These are phyloP conservation scores for Globisporangium emineosum DNA, from an alignment of 352 stramenopile genomes.

Conservation along the genomic window DNA sequence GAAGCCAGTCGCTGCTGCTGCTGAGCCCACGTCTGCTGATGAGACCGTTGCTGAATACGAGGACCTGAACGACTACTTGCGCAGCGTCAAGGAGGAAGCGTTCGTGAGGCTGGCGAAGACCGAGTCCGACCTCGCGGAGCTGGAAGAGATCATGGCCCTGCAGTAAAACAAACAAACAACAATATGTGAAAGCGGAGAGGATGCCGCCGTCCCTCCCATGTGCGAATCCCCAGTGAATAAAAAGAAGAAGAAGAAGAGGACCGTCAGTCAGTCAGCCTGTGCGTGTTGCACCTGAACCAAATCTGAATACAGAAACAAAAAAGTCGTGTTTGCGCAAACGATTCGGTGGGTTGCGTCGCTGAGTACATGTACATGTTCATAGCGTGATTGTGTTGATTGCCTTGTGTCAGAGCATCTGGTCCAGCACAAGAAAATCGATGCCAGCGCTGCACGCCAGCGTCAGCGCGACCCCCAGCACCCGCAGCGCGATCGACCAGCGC, in stretches of 20 bases:
- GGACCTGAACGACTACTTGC: constrained; percentile 9
- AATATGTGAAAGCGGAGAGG: constrained; percentile 5
- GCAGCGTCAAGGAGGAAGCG: constrained; percentile 19
- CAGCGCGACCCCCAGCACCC: constrained; percentile 28
- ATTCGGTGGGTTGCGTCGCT: not conserved
- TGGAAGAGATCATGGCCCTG: constrained; percentile 35
- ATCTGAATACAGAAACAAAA: constrained; percentile 4
- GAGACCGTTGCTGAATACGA: not conserved
- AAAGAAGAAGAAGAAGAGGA: not conserved
- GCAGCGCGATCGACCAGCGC: constrained; percentile 38
- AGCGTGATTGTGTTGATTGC: no score
- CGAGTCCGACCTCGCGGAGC: constrained; percentile 20
- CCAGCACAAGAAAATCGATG: constrained; percentile 11
- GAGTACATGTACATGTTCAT: no score
- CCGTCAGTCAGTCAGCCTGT: not conserved
- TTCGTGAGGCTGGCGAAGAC: constrained; percentile 14
- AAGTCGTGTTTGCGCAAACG: not conserved
- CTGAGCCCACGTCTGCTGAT: not conserved
- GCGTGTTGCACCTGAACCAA: not conserved
- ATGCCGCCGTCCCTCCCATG: constrained; percentile 1
- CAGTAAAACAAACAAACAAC: constrained; percentile 19
- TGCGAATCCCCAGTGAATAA: no score
- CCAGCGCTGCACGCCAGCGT: constrained; percentile 13
- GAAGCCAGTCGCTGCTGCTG: not conserved
- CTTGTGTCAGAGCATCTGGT: constrained; percentile 5